phyloP scores from a whole-genome alignment of 768 basidiomycete species.

The Filobasidium floriforme region DNA sequence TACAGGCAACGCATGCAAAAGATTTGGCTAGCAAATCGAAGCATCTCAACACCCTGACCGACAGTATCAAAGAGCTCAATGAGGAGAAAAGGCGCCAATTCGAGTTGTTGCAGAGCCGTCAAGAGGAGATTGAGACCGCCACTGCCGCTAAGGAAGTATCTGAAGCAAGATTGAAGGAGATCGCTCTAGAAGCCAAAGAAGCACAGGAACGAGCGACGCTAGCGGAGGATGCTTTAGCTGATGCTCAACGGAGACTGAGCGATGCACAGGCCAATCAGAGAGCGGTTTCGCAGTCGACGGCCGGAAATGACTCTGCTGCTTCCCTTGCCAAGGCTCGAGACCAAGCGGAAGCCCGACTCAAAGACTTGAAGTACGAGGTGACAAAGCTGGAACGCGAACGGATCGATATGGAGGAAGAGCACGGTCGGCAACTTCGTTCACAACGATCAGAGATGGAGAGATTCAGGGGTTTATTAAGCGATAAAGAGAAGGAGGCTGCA shows the following conservation, averaged over 20 bases:
- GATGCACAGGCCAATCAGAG: constrained; percentile 54
- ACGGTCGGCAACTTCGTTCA: constrained; percentile 74
- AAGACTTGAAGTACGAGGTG: constrained; percentile 63
- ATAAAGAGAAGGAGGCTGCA: constrained; percentile 57
- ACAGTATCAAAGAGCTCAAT: constrained; percentile 60
- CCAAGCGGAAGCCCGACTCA: constrained; percentile 67
- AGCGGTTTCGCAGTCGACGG: not conserved
- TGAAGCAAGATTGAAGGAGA: constrained; percentile 70
- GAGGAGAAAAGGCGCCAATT: constrained; percentile 73
- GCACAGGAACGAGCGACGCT: constrained; percentile 56
- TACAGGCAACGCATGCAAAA: constrained; percentile 60
- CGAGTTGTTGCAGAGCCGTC: constrained; percentile 74
- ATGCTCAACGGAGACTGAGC: constrained; percentile 42
- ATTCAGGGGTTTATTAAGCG: constrained; percentile 56
- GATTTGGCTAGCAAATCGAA: constrained; percentile 58
- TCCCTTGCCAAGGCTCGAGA: constrained; percentile 62
- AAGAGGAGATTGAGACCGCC: constrained; percentile 81
- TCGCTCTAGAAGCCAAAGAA: constrained; percentile 79
- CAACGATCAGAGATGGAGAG: constrained; percentile 71
- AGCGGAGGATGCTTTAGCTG: constrained; percentile 57
- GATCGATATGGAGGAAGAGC: constrained; percentile 76
- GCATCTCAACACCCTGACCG: constrained; percentile 64
- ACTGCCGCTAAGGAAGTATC: constrained; percentile 66
- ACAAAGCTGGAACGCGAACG: constrained; percentile 68
- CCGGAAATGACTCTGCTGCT: constrained; percentile 33